Percentiles rank a stretch among this genome's conserved stretches.
These are phyloP conservation scores for Acrodontium crateriforme DNA, from an alignment of 2,329 filamentous ascomycete genomes.

Conservation along the genomic window DNA sequence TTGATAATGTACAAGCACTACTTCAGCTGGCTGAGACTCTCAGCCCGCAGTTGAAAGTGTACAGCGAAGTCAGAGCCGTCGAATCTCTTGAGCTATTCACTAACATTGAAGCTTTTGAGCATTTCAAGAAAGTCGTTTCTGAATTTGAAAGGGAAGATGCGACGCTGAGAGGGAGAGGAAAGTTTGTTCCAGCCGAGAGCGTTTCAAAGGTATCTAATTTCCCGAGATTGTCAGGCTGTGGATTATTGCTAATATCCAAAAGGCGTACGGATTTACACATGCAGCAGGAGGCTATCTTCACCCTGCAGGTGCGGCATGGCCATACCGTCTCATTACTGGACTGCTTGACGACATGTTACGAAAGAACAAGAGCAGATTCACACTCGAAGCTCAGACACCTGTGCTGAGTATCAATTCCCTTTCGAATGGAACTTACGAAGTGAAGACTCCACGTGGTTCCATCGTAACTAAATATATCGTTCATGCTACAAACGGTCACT, in stretches of 20 bases:
- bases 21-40: slow-evolving; percentile 3
- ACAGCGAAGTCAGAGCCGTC: slow-evolving; percentile 5
- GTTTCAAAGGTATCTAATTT: too few relatives aligned
- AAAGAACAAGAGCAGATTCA: slow-evolving; percentile 2
- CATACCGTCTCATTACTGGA: slow-evolving; percentile 8
- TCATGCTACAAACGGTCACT: slow-evolving; percentile 22
- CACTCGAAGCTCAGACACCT: slow-evolving; percentile 7
- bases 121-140: not conserved
- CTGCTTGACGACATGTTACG: slow-evolving; percentile 3
- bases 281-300: slow-evolving; percentile 3
- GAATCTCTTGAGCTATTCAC: slow-evolving; percentile 5
- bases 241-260: too few relatives aligned
- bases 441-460: slow-evolving; percentile 12
- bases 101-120: slow-evolving; percentile 1
- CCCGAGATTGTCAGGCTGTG: too few relatives aligned
- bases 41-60: slow-evolving; percentile 1
- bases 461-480: slow-evolving; percentile 15
- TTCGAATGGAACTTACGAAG: slow-evolving; percentile 1
- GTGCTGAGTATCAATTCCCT: slow-evolving; percentile 2
- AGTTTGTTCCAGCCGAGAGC: too few relatives aligned
- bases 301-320: slow-evolving; percentile 7
- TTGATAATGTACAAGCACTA: slow-evolving; percentile 5
- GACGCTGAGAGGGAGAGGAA: too few relatives aligned
- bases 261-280: slow-evolving; percentile 4
- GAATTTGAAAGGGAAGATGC: slow-evolving; percentile 1